Conservation (phyloP, 805 yeast species). For the Dipodascopsis uninucleata region DNA sequence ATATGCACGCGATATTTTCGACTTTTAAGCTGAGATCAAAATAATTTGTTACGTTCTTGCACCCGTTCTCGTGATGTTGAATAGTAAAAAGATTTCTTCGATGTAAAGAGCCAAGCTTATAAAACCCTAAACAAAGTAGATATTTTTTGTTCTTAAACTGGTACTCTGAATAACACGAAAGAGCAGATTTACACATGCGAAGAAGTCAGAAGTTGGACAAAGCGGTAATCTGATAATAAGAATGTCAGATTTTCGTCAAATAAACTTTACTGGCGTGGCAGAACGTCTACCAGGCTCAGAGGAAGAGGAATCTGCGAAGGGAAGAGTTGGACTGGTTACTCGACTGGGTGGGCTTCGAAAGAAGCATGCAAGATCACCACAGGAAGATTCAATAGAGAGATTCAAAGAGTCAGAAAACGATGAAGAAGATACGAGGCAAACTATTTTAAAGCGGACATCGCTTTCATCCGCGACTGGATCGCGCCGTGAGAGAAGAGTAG, state of each 20-base stretch:
- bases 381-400: too few relatives aligned
- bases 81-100: background rate
- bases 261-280: slow-evolving; percentile 16
- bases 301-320: slow-evolving; percentile 3
- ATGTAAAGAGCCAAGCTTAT: too few relatives aligned
- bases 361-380: too few relatives aligned
- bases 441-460: slow-evolving; percentile 16
- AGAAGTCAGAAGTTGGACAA: too few relatives aligned
- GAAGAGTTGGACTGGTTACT: slow-evolving; percentile 4
- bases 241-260: slow-evolving; percentile 2
- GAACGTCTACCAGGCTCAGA: slow-evolving; percentile 14
- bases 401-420: too few relatives aligned
- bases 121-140: too few relatives aligned
- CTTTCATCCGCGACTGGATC: slow-evolving; percentile 8
- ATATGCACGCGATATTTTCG: background rate
- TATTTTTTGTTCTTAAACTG: too few relatives aligned
- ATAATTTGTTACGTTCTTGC: background rate
- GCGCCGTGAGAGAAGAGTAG: slow-evolving; percentile 12
- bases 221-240: too few relatives aligned
- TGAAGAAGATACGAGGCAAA: too few relatives aligned
- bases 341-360: slow-evolving; percentile 21
- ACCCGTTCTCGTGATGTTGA: background rate
- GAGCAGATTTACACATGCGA: too few relatives aligned
- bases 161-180: too few relatives aligned
- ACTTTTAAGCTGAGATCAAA: too few relatives aligned